Evolutionary conservation across 495 filamentous ascomycete species (phyloP), one percentile per base, ranked within the genome.

Genomic region (Hapsidospora chrysogenum): DNA sequence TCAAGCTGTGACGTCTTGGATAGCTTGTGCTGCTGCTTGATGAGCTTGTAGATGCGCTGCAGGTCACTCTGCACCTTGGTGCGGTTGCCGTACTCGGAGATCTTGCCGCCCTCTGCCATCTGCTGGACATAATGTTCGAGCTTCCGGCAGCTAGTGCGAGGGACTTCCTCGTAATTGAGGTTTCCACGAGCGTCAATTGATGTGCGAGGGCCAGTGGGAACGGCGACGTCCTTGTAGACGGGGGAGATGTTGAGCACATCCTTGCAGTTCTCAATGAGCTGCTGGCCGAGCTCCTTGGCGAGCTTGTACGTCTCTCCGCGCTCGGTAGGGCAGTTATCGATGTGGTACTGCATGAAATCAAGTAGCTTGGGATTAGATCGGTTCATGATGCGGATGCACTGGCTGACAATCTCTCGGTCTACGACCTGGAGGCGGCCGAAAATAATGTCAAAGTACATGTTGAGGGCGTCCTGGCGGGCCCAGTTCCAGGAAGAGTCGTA

Each of bases 401-500:
- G 85, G 54, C 85, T 92, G 46, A 99, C 89, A 51, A 95, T 99
- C 56, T 99, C 89, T 33, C 89, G 80, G 47, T 99, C 89, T 9
- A 99, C 81, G 16, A 77, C 82, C 61, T 82, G 74, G 16, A 99
- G 70, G 31, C 92, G 73, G 29, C 89, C 89, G 44, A 99, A 99
- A 48, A 99, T 95, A 46, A 99, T 92, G 51, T 99, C 92, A 57
- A 85, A 99, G 63, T 85, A 99, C 89, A 99, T 99, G 63, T 73
- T 83, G 26, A 96, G 68, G 25, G 86, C 89, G 57, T 99, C 89
- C 50, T 96, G 92, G 35, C 89, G 80, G 21, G 83, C 89, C 89
- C 89, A 99, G 54, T 99, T 99, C 89, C 89, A 99, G 1, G 84
- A 89, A 1, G 89, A 96, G 54, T 99, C 89, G 58, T 96, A 99